Evolutionary conservation across 208 protist species (phyloP), one percentile per base, ranked within the genome.

Genomic region (Acanthamoeba culbertsoni): DNA sequence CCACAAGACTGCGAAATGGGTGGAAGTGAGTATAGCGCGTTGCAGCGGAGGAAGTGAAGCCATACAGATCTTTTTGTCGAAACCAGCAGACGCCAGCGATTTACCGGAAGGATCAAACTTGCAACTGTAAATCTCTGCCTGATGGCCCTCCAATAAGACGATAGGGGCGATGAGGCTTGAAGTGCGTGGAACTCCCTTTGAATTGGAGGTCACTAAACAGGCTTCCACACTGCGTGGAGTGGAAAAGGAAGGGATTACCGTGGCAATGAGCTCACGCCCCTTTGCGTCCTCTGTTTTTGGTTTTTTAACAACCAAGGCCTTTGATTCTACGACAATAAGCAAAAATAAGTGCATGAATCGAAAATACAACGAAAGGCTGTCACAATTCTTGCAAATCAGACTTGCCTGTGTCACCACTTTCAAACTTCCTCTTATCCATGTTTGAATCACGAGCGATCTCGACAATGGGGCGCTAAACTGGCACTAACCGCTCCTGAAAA

Each of bases 131-230:
- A 96, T 45, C 59, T 96, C 95, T 42, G 71, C 90, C 33, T 86
- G 84, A 91, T 97, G 96, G 45, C 97, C 97, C 18, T 86, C 63
- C 33, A 97, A 77, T 42, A 97, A 77, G 82, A 97, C 97, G 45
- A 96, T 97, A 20, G 97, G 97, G 1, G 96, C 94, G 35, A 93
- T 28, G 26, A 97, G 53, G 23, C 94, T 94, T 7, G 96, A 97
- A 12, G 97, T 97, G 75, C 97, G 95, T 55, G 93, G 93, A 91
- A 55, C 91, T 46, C 23, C 92, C 94, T n/a, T n/a, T 93, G 57
- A 84, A 40, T 42, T 10, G 48, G 62, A 73, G 7, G 7, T 12
- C 45, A 86, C 26, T n/a, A 77, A n/a, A 10, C 6, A 7, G 35
- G 51, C 53, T 42, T 28, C 35, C 35, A 35, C 6, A 42, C 12